These are phyloP conservation scores for Rehmannia glutinosa DNA, from an alignment of 257 asterid species.

Conservation along the genomic window DNA sequence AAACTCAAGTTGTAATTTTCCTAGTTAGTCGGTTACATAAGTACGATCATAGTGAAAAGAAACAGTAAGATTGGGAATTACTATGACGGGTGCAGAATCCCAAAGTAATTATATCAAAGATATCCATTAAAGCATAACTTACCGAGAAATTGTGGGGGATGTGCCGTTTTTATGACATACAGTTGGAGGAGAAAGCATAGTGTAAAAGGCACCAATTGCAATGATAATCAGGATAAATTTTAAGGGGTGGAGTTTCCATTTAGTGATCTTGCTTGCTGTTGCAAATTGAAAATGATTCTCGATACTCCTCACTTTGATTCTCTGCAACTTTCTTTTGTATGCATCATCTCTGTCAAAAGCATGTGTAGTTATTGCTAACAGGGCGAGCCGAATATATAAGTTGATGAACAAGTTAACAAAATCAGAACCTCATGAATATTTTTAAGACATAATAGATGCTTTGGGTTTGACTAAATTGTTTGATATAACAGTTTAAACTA, in stretches of 20 bases:
- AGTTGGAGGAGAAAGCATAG: slow-evolving; percentile 36
- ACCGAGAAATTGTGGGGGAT: slow-evolving; percentile 40
- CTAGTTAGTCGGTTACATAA: no score
- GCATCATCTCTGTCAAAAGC: slow-evolving; percentile 32
- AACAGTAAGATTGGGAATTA: no score
- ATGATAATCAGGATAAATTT: slow-evolving; percentile 36
- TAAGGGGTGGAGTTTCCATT: slow-evolving; percentile 43
- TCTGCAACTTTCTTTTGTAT: slow-evolving; percentile 40
- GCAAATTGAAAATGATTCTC: slow-evolving; percentile 32
- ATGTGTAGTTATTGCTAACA: not conserved
- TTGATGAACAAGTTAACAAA: no score
- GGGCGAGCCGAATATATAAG: not conserved
- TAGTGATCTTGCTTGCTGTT: slow-evolving; percentile 30
- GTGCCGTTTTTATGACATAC: slow-evolving; percentile 27
- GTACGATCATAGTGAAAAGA: no score
- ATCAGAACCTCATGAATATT: no score
- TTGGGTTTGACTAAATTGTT: no score
- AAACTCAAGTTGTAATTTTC: no score
- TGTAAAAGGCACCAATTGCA: slow-evolving; percentile 26
- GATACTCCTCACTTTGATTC: slow-evolving; percentile 43
- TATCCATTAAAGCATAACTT: slow-evolving; percentile 10
- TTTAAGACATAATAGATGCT: no score
- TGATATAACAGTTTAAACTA: no score
- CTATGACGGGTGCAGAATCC: no score
- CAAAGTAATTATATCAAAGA: not conserved